Conservation (phyloP, 2,329 filamentous ascomycete species). For the Penicillium sumatraense region DNA sequence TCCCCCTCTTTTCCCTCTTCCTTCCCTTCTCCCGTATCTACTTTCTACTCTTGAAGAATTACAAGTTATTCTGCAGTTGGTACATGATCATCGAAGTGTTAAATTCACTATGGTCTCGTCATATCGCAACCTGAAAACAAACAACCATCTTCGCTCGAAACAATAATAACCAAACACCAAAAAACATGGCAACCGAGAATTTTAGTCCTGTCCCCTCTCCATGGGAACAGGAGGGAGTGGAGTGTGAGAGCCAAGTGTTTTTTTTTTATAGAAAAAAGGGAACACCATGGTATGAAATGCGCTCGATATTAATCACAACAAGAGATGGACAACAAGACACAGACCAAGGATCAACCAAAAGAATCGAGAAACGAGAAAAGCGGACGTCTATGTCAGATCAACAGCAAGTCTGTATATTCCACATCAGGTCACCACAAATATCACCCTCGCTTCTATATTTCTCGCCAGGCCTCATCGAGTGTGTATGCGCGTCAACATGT, state of each 20-base stretch:
- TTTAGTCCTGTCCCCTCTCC: not conserved
- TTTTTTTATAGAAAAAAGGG: not conserved
- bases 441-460: conserved; percentile 18
- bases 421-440: not conserved
- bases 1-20: not conserved
- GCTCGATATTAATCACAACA: conserved; percentile 5
- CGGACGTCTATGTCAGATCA: not conserved
- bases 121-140: not conserved
- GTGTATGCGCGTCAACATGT: conserved; percentile 16
- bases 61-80: not conserved
- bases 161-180: conserved; percentile 1
- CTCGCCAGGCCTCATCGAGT: conserved; percentile 16
- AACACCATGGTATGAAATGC: conserved; percentile 3
- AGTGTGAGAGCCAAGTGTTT: not conserved
- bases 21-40: not conserved
- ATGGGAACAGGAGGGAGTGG: not conserved
- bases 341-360: not conserved
- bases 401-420: not conserved
- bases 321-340: not conserved
- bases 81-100: not conserved
- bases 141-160: conserved; percentile 5
- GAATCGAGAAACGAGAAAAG: not conserved
- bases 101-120: conserved; percentile 9
- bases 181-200: conserved; percentile 2
- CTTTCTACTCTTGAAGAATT: not conserved